These are phyloP conservation scores for Lumnitzera littorea DNA, from an alignment of 345 rosid genomes.

Conservation along the genomic window DNA sequence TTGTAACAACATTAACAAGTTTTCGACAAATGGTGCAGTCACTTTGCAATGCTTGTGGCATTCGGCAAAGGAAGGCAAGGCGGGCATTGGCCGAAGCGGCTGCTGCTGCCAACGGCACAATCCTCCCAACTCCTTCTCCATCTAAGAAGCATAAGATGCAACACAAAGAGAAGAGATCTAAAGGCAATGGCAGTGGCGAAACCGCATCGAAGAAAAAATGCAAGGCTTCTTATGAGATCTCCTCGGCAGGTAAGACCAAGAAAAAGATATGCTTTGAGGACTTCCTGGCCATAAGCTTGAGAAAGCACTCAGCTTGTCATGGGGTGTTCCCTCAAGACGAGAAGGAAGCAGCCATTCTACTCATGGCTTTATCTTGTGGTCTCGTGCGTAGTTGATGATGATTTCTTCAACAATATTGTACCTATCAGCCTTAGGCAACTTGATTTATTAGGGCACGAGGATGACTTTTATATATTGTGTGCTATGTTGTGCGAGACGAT, in stretches of 20 bases:
- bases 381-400: conserved; percentile 49
- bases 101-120: conserved; percentile 18
- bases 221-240: conserved; percentile 11
- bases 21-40: conserved; percentile 36
- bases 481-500: too few species aligned
- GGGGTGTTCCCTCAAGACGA: conserved; percentile 89
- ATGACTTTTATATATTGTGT: too few species aligned
- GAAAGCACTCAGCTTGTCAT: conserved; percentile 61
- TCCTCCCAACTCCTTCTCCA: conserved; percentile 11
- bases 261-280: conserved; percentile 69
- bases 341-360: conserved; percentile 90
- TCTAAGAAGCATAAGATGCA: conserved; percentile 23
- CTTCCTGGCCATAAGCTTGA: conserved; percentile 43
- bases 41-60: conserved; percentile 93
- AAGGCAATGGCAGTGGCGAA: conserved; percentile 11
- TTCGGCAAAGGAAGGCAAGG: conserved; percentile 86
- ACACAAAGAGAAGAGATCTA: conserved; percentile 27
- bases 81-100: conserved; percentile 60
- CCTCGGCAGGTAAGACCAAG: conserved; percentile 11
- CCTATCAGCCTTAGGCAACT: too few species aligned
- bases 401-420: background rate
- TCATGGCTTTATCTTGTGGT: conserved; percentile 91
- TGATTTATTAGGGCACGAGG: too few species aligned
- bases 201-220: conserved; percentile 35
- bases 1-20: background rate